Base-by-base conservation (phyloP, 805 yeast genomes). In the Pichia ethanolica region DNA sequence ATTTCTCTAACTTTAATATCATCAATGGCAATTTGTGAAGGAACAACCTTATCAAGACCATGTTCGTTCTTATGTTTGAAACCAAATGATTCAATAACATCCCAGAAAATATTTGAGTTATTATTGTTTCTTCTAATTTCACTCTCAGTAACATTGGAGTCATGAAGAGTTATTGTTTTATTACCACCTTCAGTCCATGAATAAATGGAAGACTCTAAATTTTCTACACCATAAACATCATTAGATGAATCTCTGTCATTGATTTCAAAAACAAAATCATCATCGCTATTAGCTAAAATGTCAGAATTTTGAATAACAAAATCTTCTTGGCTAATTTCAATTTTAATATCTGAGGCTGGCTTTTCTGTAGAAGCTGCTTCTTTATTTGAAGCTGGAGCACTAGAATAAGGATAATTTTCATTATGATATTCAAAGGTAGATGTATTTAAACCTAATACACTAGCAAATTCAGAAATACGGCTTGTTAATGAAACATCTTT, bases 1-100 rank as follows among this genome's bases (percentile, higher is more conserved):
- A 63, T 58, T 61, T 74, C 78, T 48, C 79, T 67, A 33, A 71
- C 70, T n/a, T 57, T 63, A 34, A 71, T 51, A 34, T 65, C 58
- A 45, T 72, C 78, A 44, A 56, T 45, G 51, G 67, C 57, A 51
- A 72, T 59, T 35, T 56, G 59, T 5, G 48, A 35, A 32, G 77
- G 76, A 47, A 73, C 63, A 45, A 54, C 53, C 51, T 69, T 70
- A 30, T 54, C 50, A 11, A 55, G 39, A 30, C 44, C 44, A 30
- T 35, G 28, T n/a, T 8, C 28, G 10, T n/a, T 28, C 13, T 12
- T 32, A 8, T 41, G 10, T n/a, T 30, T 41, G n/a, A 66, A 56
- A 35, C 45, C 45, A 42, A 42, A 42, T 25, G 45, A 30, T 27
- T 33, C 28, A 35, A 42, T 9, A 10, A 60, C 53, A 35, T 61